Evolutionary conservation across 2,329 filamentous ascomycete genomes (phyloP).

Genomic region (Fulvia fulva): DNA sequence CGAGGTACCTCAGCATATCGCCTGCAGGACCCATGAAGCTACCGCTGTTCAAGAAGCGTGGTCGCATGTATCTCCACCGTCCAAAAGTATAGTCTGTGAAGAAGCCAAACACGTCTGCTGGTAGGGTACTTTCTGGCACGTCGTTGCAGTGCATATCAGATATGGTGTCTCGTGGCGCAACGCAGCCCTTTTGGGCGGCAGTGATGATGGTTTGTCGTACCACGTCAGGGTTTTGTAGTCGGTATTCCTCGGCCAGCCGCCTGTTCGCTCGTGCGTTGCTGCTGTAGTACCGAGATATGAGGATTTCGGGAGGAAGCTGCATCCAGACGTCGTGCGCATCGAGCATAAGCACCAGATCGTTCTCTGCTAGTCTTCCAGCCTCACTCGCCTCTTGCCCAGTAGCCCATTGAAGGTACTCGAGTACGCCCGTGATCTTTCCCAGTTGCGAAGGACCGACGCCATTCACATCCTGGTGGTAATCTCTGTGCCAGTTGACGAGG

Average conservation of each 20-base stretch:
- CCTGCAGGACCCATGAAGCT: conserved; percentile 16
- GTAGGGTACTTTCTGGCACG: conserved; percentile 5
- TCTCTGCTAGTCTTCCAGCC: conserved; percentile 15
- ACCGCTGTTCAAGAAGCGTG: conserved; percentile 18
- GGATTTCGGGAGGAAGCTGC: conserved; percentile 59
- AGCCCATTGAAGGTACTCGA: conserved; percentile 7
- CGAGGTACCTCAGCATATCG: conserved; percentile 6
- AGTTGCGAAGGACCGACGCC: conserved; percentile 5
- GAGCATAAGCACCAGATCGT: conserved; percentile 60
- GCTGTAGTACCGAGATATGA: conserved; percentile 59
- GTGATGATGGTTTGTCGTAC: conserved; percentile 24
- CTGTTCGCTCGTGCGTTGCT: conserved; percentile 52
- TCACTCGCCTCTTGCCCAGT: too few species aligned
- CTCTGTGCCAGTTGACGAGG: neutral
- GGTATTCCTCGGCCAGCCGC: conserved; percentile 25
- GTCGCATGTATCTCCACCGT: neutral
- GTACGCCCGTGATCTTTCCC: conserved; percentile 9
- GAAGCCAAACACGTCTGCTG: conserved; percentile 10
- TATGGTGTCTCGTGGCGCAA: neutral
- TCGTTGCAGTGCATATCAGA: conserved; percentile 10
- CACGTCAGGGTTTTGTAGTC: conserved; percentile 1
- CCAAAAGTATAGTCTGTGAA: conserved; percentile 3
- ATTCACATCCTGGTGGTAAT: neutral
- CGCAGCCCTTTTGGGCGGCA: conserved; percentile 26
- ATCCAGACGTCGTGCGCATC: conserved; percentile 63